Base-by-base conservation (phyloP, 2,329 filamentous ascomycete species). In the Myriosclerotinia scirpicola region DNA sequence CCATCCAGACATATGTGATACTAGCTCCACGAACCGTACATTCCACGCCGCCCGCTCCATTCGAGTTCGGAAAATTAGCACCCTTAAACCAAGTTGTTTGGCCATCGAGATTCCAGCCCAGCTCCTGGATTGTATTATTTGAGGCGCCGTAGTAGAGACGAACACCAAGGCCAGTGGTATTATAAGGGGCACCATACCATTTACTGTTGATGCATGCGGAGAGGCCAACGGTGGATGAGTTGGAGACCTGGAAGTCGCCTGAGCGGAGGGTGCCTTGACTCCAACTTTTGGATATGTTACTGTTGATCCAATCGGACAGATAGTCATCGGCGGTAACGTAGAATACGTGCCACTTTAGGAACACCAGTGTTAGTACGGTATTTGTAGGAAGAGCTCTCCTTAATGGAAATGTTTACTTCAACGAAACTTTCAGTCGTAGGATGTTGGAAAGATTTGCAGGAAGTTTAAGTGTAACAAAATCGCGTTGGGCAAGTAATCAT, bases 81-180 rank as follows among this genome's bases (percentile, higher is more conserved):
- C 40, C 40, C 22, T 38, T 50, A 9, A 50, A 60, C 56, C 56
- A 60, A n/a, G 56, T 50, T 3, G 44, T 50, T 50, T 60, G 56
- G 3, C 56, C 56, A n/a, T 60, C 56, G n/a, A 60, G 56, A 34
- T 60, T 48, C 56, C 55, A 60, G n/a, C 56, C 56, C 15, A 48
- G 56, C 11, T 60, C 56, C 15, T 60, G 56, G 14, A 60, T 48
- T 11, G 34, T 34, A 20, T 46, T 34, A 15, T 60, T 44, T 6
- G 26, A 50, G 3, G 22, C 17, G 12, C 56, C 56, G 26, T 60
- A 60, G 26, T 50, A 60, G 8, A 48, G 26, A 12, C 42, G 42
- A 12, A 60, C 48, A n/a, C 56, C 56, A n/a, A 60, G 56, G 9
- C 56, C 56, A 8, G 42, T 22, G 5, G 48, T 60, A 12, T 60